Evolutionary conservation across 805 yeast genomes (phyloP).

Genomic region (Candida peoriensis): DNA sequence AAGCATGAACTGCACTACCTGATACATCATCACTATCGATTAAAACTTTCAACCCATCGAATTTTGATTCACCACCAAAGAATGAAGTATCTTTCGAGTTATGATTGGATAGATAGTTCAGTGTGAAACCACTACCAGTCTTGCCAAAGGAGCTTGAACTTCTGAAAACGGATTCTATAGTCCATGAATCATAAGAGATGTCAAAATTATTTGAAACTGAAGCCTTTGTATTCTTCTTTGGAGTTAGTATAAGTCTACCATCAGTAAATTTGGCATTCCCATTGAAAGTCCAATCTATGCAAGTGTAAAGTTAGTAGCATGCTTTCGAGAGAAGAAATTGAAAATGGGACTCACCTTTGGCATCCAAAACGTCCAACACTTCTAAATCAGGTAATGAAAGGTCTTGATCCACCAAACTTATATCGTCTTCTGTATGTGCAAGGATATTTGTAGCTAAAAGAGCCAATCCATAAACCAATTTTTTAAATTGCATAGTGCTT

Average conservation of each 20-base stretch:
- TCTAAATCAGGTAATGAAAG: conserved; percentile 37
- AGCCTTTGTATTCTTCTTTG: conserved; percentile 35
- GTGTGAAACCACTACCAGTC: conserved; percentile 51
- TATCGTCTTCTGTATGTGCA: conserved; percentile 22
- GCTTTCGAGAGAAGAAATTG: conserved; percentile 9
- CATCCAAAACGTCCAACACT: conserved; percentile 20
- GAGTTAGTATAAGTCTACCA: conserved; percentile 52
- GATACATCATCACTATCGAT: conserved; percentile 46
- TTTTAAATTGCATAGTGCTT: background rate
- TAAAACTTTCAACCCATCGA: conserved; percentile 60
- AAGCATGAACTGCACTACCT: conserved; percentile 52
- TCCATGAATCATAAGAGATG: conserved; percentile 37
- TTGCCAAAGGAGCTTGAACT: conserved; percentile 47
- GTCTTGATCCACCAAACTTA: conserved; percentile 22
- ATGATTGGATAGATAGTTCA: conserved; percentile 45
- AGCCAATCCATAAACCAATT: background rate
- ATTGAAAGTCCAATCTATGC: conserved; percentile 32
- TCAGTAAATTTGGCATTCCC: conserved; percentile 39
- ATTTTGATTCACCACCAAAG: conserved; percentile 53
- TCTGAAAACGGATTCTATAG: conserved; percentile 60
- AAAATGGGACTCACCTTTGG: conserved; percentile 13
- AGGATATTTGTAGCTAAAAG: background rate
- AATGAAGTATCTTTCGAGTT: conserved; percentile 26
- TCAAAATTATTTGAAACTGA: conserved; percentile 38
- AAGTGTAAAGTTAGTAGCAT: background rate